Percentiles rank a stretch among this genome's conserved stretches.
Conservation (phyloP, 1,284 basidiomycete genomes). For the Sanghuangporus sanghuang region DNA sequence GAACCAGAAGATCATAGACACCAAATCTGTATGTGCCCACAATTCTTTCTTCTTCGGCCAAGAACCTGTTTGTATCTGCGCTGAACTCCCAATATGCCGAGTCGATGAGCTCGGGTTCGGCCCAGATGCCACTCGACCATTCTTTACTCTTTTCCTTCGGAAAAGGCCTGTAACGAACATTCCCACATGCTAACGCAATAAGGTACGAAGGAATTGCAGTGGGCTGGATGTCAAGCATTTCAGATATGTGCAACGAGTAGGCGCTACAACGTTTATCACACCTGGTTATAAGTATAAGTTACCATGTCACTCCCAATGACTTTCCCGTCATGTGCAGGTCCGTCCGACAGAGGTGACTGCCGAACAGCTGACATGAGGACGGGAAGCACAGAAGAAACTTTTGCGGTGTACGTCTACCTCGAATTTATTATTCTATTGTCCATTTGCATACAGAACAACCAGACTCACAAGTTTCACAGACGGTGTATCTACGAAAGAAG, state of each 20-base stretch:
- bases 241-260: not conserved
- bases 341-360: conserved; percentile 65
- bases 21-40: conserved; percentile 81
- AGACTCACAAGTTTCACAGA: conserved; percentile 66
- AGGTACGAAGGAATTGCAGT: conserved; percentile 84
- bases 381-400: conserved; percentile 71
- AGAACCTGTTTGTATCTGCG: conserved; percentile 78
- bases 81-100: conserved; percentile 85
- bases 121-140: conserved; percentile 86
- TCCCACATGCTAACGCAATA: conserved; percentile 82
- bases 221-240: conserved; percentile 41
- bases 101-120: conserved; percentile 81
- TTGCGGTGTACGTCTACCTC: conserved; percentile 71
- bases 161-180: conserved; percentile 74
- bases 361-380: conserved; percentile 82
- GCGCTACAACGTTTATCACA: not conserved
- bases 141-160: conserved; percentile 51
- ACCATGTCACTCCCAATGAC: conserved; percentile 66
- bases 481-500: conserved; percentile 46
- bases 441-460: not conserved
- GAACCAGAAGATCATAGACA: conserved; percentile 88
- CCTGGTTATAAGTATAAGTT: conserved; percentile 67
- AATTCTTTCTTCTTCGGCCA: conserved; percentile 72
- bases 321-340: conserved; percentile 61
- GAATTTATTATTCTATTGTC: conserved; percentile 5